Evolutionary conservation across 805 yeast genomes (phyloP).

Genomic region (Monosporozyma aerobia): DNA sequence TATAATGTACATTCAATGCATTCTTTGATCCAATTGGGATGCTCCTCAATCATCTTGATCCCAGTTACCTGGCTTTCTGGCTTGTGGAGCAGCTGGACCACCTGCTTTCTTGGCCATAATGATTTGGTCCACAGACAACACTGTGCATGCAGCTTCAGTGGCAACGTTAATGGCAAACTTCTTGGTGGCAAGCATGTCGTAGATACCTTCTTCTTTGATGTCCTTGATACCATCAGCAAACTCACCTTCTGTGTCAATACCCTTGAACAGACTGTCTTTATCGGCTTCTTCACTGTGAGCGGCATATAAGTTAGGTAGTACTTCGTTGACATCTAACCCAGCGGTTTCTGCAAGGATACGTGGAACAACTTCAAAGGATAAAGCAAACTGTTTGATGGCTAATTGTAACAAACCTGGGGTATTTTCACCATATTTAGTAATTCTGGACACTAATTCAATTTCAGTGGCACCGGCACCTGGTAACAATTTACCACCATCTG

Average conservation of each 20-base stretch:
- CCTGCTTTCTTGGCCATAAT: conserved; percentile 99
- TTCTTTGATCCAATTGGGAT: not conserved
- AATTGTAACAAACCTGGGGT: conserved; percentile 90
- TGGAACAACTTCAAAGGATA: conserved; percentile 91
- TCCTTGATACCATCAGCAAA: conserved; percentile 60
- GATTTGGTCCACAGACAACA: conserved; percentile 77
- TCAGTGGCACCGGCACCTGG: conserved; percentile 98
- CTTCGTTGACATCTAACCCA: conserved; percentile 84
- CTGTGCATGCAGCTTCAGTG: not conserved
- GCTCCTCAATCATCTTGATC: conserved; percentile 69
- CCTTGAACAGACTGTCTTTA: conserved; percentile 26
- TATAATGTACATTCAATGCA: too few relatives aligned
- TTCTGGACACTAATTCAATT: conserved; percentile 71
- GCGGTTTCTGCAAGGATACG: conserved; percentile 89
- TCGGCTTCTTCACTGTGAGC: conserved; percentile 40
- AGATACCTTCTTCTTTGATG: conserved; percentile 58
- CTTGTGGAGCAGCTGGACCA: conserved; percentile 86
- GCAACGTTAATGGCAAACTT: conserved; percentile 61
- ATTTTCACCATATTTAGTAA: conserved; percentile 79
- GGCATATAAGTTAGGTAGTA: conserved; percentile 81
- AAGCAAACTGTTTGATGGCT: conserved; percentile 89
- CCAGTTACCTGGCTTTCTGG: conserved; percentile 89
- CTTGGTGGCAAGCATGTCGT: conserved; percentile 73
- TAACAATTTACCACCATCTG: conserved; percentile 62
- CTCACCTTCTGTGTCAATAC: conserved; percentile 76